Evolutionary conservation across 257 asterid genomes (phyloP), one percentile per base, ranked within the genome.

Genomic region (Solanum chmielewskii): DNA sequence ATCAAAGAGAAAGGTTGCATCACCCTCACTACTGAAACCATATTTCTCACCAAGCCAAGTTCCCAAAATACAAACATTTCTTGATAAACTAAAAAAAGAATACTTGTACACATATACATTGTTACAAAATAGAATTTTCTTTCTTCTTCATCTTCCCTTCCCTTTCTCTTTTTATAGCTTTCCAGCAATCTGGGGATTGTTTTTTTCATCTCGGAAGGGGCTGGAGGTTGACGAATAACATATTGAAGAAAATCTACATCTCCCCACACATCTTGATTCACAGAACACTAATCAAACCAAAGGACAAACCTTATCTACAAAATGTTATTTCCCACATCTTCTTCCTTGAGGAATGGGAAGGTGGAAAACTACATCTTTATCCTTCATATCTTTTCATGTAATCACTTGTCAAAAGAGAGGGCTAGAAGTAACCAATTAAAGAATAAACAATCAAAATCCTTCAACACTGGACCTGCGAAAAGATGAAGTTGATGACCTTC

Each of bases 401-500:
- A 87, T 82, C 92, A 86, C 92, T 88, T 88, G 90, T 83, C 91
- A 89, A 81, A 89, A 86, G 68, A 44, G 87, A 70, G 86, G 47
- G 76, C 86, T 47, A 29, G 27, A 80, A 31, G 44, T 81, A 81
- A 49, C 75, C 49, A 35, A 82, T 37, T 60, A 71, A 44, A 73
- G 85, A 74, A 73, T 89, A 87, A 86, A 92, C 95, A 91, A 87
- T 92, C 94, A 92, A 89, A 94, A 92, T 75, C 97, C 95, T 92
- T 94, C 95, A 10, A 92, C 95, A 86, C 95, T 92, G 86, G 95
- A 90, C 88, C 98, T 88, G 42, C 93, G 93, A 87, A 93, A 87
- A n/a, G 92, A 78, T 35, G 96, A 90, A 11, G 96, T 89, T 7
- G 97, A 89, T 29, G 97, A 92, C 88, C 90, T 92, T 87, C 90